Base-by-base conservation (phyloP, 208 protist genomes). In the Porcisia deanei region DNA sequence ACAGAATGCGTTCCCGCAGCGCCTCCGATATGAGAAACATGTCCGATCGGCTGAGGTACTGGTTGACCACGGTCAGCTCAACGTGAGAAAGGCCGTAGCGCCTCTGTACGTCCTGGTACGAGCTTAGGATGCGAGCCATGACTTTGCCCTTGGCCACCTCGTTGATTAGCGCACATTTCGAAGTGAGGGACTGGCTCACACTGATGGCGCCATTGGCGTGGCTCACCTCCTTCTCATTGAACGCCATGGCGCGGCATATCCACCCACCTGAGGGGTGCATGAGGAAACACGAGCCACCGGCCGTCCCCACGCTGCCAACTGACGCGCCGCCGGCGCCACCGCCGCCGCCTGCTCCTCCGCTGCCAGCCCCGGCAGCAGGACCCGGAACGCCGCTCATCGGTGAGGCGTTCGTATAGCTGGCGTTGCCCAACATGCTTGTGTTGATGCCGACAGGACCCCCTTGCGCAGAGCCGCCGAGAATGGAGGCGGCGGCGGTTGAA, bases 81-180 rank as follows among this genome's bases (percentile, higher is more conserved):
- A 94, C 84, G 71, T 96, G 90, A n/a, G 91, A 92, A 10, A 95
- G 81, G 1, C 93, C 93, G 75, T 91, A 97, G 57, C 89, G 88
- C 43, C 82, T 71, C 34, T 86, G 74, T 61, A 90, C 91, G 53
- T 94, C 88, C 39, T 79, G 79, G 76, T 92, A 94, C 3, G 76
- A 77, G 49, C 67, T 53, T 18, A 97, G 58, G 34, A 94, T 81
- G 63, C 84, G 84, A 25, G 86, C 88, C 74, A 89, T 87, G 3
- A 86, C 77, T 20, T 84, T 89, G 37, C 88, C 88, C 70, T 95
- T 94, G 39, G 90, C 86, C 25, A 90, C 85, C 59, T 97, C 88
- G 77, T 93, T 95, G 22, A 97, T 85, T 25, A 95, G 79, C 16
- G 83, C 64, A 65, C 87, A 92, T 65, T 86, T 82, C 12, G 77